Base-by-base conservation (phyloP, 495 filamentous ascomycete species). In the Patellaria atrata region DNA sequence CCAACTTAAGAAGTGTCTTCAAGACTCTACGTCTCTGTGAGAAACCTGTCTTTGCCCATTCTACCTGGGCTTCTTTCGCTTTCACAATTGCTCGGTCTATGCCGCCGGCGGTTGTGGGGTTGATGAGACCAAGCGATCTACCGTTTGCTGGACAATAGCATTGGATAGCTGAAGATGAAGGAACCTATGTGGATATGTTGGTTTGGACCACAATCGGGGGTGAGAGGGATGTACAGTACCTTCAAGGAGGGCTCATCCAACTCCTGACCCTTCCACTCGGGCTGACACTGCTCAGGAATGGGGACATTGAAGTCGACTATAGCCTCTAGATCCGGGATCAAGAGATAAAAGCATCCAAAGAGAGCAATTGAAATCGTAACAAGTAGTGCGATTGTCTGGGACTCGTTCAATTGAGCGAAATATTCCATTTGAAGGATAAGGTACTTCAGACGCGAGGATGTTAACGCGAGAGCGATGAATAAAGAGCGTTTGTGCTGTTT, bases 101-200 rank as follows among this genome's bases (percentile, higher is more conserved):
- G 39, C 75, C 79, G 35, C 76, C 72, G 2, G 72, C 62, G 1
- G 79, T 86, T 9, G 75, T 70, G 10, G 89, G 84, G 50, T 78
- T 82, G 38, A 87, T 75, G 38, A 69, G 62, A 27, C 84, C 86
- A 17, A 97, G 71, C 31, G 82, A 70, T 47, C 76, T 68, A 33
- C 87, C 89, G 28, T 82, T 91, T 0, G 87, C 87, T 2, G 89
- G 89, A 33, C 74, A 78, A 54, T 94, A 96, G 63, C 89, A 86
- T 57, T 79, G 79, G 25, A 87, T 79, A 0, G 68, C 64, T 2
- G 65, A 68, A 22, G 68, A 70, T 20, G 63, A 67, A 0, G 64
- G 51, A 18, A 63, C 56, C 64, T 65, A 41, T 6, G 17, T 7
- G 8, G 26, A 4, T 18, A 20, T 22, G 28, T 45, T 24, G 44